phyloP scores from a whole-genome alignment of 495 filamentous ascomycete genomes.

The Talaromyces thailandensis region DNA sequence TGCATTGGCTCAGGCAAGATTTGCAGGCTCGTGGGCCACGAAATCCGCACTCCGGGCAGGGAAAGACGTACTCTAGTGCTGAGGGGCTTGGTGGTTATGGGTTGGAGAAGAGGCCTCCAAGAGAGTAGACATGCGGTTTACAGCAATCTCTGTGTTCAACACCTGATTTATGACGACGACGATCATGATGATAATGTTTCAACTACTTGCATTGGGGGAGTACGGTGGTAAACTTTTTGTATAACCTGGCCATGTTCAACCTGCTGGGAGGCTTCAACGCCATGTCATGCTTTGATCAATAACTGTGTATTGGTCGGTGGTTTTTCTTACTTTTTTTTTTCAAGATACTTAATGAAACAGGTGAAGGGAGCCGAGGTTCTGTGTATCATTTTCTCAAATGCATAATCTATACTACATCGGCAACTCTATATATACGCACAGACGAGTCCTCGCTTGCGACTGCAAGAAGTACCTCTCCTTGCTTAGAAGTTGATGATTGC shows the following conservation, averaged over 20 bases:
- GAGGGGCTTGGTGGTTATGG: slow-evolving; percentile 79
- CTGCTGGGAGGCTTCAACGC: slow-evolving; percentile 8
- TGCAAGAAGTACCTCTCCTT: slow-evolving; percentile 47
- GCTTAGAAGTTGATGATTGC: not conserved
- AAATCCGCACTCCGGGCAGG: slow-evolving; percentile 50
- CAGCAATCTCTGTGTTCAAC: not conserved
- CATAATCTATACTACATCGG: slow-evolving; percentile 14
- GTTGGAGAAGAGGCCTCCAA: slow-evolving; percentile 46
- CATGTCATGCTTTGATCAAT: not conserved
- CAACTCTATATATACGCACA: slow-evolving; percentile 59
- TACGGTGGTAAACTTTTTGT: slow-evolving; percentile 3
- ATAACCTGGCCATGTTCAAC: slow-evolving; percentile 6
- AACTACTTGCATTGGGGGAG: slow-evolving; percentile 8
- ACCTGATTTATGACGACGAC: not conserved
- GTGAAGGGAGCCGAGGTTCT: too few species aligned
- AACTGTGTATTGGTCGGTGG: not conserved
- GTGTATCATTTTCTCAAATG: not conserved
- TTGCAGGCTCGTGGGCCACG: slow-evolving; percentile 72
- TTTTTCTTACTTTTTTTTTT: not conserved
- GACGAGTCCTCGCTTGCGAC: slow-evolving; percentile 80
- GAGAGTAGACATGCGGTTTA: slow-evolving; percentile 4
- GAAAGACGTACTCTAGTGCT: slow-evolving; percentile 55
- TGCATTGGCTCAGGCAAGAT: slow-evolving; percentile 82
- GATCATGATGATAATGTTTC: not conserved
- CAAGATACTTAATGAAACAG: too few species aligned